Evolutionary conservation across 2,329 filamentous ascomycete genomes (phyloP).

Genomic region (Didymella arachidicola): DNA sequence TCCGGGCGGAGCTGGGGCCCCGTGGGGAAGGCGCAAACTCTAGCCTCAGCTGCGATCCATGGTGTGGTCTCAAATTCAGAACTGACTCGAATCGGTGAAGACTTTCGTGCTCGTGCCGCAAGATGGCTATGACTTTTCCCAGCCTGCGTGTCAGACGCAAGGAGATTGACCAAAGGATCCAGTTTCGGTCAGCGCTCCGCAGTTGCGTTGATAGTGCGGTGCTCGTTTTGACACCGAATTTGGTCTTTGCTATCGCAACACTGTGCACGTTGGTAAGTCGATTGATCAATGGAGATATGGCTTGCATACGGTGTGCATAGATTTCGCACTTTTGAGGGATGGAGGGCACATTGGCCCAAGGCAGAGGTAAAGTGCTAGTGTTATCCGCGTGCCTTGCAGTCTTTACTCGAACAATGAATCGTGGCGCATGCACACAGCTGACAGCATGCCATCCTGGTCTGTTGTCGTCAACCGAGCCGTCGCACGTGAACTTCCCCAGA

Average conservation of each 20-base stretch:
- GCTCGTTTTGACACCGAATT: conserved; percentile 7
- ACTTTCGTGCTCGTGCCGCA: not conserved
- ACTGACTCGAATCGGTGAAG: not conserved
- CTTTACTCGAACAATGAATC: not conserved
- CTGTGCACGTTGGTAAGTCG: not conserved
- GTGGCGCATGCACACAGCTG: not conserved
- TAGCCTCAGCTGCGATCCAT: not conserved
- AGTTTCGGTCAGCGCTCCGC: not conserved
- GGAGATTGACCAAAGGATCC: not conserved
- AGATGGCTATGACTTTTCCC: conserved; percentile 9
- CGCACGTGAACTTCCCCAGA: conserved; percentile 3
- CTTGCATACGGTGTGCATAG: not conserved
- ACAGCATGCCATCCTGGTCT: not conserved
- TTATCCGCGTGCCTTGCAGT: not conserved
- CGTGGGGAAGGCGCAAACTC: too few species aligned
- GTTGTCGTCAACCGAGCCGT: not conserved
- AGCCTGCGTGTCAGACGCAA: not conserved
- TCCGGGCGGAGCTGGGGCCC: not conserved
- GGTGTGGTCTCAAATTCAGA: not conserved
- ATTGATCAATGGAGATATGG: not conserved
- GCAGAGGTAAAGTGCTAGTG: not conserved
- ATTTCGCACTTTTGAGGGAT: not conserved
- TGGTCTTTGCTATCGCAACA: not conserved
- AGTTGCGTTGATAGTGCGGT: conserved; percentile 2
- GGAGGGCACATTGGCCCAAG: not conserved